Conservation (phyloP, 768 basidiomycete genomes). For the Podaxis sp. region DNA sequence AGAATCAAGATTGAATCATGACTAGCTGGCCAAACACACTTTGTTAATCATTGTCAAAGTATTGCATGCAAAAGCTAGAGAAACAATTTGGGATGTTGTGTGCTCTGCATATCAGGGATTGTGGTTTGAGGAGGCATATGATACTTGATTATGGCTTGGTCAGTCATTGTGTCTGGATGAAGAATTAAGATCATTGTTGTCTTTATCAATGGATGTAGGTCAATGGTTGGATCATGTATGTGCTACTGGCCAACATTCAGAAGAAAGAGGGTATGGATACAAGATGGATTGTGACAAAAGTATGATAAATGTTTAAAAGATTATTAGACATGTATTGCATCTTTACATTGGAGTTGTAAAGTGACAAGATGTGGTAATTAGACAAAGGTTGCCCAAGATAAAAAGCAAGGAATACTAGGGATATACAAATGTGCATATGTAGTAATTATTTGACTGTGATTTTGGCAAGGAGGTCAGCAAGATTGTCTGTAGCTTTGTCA, state of each 20-base stretch:
- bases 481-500: conserved; percentile 47
- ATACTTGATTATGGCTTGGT: conserved; percentile 47
- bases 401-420: conserved; percentile 1
- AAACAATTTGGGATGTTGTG: conserved; percentile 56
- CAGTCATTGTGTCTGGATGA: conserved; percentile 45
- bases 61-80: conserved; percentile 50
- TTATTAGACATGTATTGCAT: background rate
- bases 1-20: background rate
- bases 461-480: conserved; percentile 69
- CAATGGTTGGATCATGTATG: conserved; percentile 50
- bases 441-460: conserved; percentile 40
- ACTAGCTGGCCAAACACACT: conserved; percentile 36
- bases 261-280: conserved; percentile 57
- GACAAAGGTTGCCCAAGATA: background rate
- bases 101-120: conserved; percentile 67
- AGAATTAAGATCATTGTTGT: too few species aligned
- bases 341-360: background rate
- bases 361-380: background rate
- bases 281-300: conserved; percentile 62
- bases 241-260: conserved; percentile 45
- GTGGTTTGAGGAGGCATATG: conserved; percentile 35
- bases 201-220: conserved; percentile 26
- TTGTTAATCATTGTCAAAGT: conserved; percentile 43
- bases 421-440: background rate
- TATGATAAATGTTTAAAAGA: conserved; percentile 27